Base-by-base conservation (phyloP, 176 grass and related monocot species). In the Aegilops speltoides region DNA sequence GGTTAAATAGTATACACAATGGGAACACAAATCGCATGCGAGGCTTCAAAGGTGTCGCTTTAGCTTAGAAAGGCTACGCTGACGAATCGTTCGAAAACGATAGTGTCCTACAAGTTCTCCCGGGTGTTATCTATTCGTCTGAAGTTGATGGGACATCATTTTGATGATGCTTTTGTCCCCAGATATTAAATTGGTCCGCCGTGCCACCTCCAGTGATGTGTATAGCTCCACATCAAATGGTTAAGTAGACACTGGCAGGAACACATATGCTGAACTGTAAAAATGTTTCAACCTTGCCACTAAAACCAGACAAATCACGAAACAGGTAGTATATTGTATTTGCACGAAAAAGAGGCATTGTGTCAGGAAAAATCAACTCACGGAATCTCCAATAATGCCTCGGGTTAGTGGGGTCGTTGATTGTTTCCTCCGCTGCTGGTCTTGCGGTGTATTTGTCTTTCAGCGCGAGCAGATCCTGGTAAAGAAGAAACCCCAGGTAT, bases 351-450 rank as follows among this genome's bases (percentile, higher is more conserved):
- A 60, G 14, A 22, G 78, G 64, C 12, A 5, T 80, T 31, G 71
- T 78, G 40, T 71, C 69, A 89, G 80, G 38, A 77, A 84, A 76
- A 33, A 33, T 75, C 1, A 1, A 96, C 94, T 91, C 78, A 99
- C 97, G 94, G 89, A 93, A 99, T 99, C 92, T 88, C 94, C 97
- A 99, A 37, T 99, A 99, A 82, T 99, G 97, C 83, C 88, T 97
- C 13, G 97, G 97, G 54, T 99, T 99, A 38, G 97, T 97, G 19
- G 97, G 97, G 76, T 99, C 97, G 76, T 99, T 99, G 91, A 99
- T 99, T 62, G 97, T 99, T 86, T 99, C 97, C 90, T 99, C 97
- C 78, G 32, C 70, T 62, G 94, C 89, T 74, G 92, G 97, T 78
- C 94, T 89, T 76, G 83, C 82, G 24, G 94, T 93, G 79, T 99